Base-by-base conservation (phyloP, 2,329 filamentous ascomycete species). In the Tolypocladium tropicale region DNA sequence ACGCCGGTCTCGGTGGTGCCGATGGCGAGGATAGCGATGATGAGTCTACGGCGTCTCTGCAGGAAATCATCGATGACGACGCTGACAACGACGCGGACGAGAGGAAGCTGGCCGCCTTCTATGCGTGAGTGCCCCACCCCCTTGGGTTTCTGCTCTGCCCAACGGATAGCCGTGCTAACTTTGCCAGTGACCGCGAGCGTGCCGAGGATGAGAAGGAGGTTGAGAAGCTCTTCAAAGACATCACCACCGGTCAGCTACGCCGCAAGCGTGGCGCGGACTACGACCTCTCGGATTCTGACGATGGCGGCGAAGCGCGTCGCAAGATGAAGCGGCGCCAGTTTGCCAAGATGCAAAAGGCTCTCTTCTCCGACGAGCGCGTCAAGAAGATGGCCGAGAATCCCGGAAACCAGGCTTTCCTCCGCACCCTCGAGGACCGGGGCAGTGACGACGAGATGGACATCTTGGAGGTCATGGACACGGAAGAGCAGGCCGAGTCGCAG, bases 11-110 rank as follows among this genome's bases (percentile, higher is more conserved):
- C 11, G 94, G 94, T 62, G 94, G 94, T 60, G 87, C 78, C 12
- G 93, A 92, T 70, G 92, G 93, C 58, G 93, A 97, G 62, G 90
- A 93, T 61, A 86, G 86, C 55, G 88, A 91, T 57, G 82, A 89
- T 58, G 88, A 86, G 36, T 73, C 71, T 37, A 84, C 89, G 56
- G 85, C 85, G 33, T 79, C 88, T 9, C 82, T 94, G 60, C 82
- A 88, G 63, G 85, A 90, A 60, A 95, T 99, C 83, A 96, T 99
- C 66, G 89, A 94, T 65, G 92, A 97, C 65, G 83, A 87, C 28
- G 84, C 82, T 56, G 82, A 85, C 34, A 85, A 93, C 60, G 80
- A 88, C n/a, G 83, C 84, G 4, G 87, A 97, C 60, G 89, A 91
- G 68, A 80, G 86, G 49, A 84, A 90, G 68, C 75, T 96, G 57